Evolutionary conservation across 352 stramenopile species (phyloP).

Genomic region (Pythium rishiriense): DNA sequence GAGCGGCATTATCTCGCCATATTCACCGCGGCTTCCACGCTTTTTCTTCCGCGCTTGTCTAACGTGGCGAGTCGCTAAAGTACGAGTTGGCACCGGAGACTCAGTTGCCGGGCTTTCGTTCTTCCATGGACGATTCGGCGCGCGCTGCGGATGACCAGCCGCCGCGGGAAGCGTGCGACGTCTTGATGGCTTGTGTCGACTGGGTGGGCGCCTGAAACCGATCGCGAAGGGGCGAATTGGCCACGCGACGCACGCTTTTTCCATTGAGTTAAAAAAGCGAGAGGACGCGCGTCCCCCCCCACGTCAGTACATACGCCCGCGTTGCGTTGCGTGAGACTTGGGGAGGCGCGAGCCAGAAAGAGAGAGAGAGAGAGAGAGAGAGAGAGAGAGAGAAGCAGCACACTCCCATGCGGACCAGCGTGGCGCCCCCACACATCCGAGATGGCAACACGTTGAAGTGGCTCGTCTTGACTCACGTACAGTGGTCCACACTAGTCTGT

Average conservation of each 20-base stretch:
- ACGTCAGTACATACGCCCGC: no score
- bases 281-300: no score
- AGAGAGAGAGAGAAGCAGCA: not conserved
- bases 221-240: constrained; percentile 10
- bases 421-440: not conserved
- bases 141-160: no score
- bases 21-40: not conserved
- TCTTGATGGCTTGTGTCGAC: not conserved
- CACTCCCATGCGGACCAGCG: no score
- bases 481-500: not conserved
- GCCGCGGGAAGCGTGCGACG: no score
- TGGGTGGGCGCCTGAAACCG: no score
- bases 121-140: not conserved
- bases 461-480: not conserved
- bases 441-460: constrained; percentile 3
- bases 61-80: not conserved
- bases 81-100: not conserved
- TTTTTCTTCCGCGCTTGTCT: not conserved
- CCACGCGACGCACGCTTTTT: not conserved
- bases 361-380: not conserved
- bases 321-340: not conserved
- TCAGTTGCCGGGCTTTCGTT: not conserved
- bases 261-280: no score
- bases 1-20: not conserved
- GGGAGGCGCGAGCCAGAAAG: not conserved